phyloP scores from a whole-genome alignment of 106 monocot species.

The Dendrobium nobile region DNA sequence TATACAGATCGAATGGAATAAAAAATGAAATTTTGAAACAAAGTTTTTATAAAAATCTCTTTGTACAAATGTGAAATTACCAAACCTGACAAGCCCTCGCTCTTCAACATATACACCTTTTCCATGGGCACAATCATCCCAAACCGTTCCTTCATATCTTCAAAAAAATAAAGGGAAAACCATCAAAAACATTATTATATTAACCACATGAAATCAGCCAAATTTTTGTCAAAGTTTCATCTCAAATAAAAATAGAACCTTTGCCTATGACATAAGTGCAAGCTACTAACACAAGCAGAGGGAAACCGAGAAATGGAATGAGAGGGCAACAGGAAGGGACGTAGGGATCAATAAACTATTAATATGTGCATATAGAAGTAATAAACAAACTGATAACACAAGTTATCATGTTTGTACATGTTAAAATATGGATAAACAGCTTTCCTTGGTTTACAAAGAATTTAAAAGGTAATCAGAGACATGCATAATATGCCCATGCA shows the following conservation, averaged over 20 bases:
- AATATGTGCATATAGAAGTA: neutral
- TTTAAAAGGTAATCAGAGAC: neutral
- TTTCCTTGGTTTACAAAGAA: neutral
- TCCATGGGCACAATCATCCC: conserved; percentile 86
- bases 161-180: neutral
- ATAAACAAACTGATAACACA: neutral
- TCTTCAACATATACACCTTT: conserved; percentile 82
- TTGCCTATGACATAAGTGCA: neutral
- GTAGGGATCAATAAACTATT: neutral
- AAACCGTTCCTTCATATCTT: conserved; percentile 84
- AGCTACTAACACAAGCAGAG: neutral
- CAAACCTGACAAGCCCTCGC: conserved; percentile 66
- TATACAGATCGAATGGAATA: neutral
- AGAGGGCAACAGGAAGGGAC: neutral
- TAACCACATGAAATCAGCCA: neutral
- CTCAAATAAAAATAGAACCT: neutral
- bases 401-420: neutral
- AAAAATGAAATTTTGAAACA: neutral
- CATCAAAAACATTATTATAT: neutral
- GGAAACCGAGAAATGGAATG: neutral
- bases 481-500: neutral
- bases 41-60: neutral
- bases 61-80: neutral
- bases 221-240: neutral
- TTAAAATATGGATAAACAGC: neutral